Evolutionary conservation across 2,329 filamentous ascomycete genomes (phyloP), one percentile per base, ranked within the genome.

Genomic region (Harringtonia lauricola): DNA sequence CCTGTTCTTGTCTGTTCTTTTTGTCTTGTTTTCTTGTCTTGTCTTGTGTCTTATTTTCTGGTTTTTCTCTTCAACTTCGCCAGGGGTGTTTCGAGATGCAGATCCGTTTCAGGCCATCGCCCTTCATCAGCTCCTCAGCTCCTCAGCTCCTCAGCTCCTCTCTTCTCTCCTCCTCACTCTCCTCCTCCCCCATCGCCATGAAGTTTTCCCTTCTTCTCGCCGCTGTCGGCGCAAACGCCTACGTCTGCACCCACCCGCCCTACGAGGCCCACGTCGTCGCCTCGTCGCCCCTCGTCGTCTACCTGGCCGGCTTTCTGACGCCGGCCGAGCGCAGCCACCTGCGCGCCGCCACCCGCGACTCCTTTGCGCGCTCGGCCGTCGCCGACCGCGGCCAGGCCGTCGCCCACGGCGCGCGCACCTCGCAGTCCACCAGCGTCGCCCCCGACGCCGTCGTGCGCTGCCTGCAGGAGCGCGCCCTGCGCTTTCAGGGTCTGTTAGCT

Each of bases 241-340:
- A 34, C 13, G 41, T 30, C 15, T 52, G 50, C 43, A 6, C 40
- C 18, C 48, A 53, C 29, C 51, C 51, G 1, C 55, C 65, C 0
- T 70, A 69, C 54, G 59, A 64, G 29, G 54, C 63, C 13, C 64
- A 65, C 45, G 56, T 71, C 19, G 54, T 71, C 9, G 72, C 68
- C 21, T 64, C 64, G 33, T 69, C 68, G 4, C 70, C 70, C 8
- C 55, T 72, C 3, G 65, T 72, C 2, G 63, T 73, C 29, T 73
- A 73, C 52, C 58, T 73, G 19, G 60, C 62, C 49, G 59, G 65
- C 50, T 72, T 73, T 46, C 42, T 73, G 24, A 68, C 64, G 0
- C 42, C 53, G 6, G 51, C 56, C 2, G 70, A 73, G 52, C 58
- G 64, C 1, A 47, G 52, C 13, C 64, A 71, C 49, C 55, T 73